Conservation (phyloP, 208 protist species). For the Porcisia hertigi region DNA sequence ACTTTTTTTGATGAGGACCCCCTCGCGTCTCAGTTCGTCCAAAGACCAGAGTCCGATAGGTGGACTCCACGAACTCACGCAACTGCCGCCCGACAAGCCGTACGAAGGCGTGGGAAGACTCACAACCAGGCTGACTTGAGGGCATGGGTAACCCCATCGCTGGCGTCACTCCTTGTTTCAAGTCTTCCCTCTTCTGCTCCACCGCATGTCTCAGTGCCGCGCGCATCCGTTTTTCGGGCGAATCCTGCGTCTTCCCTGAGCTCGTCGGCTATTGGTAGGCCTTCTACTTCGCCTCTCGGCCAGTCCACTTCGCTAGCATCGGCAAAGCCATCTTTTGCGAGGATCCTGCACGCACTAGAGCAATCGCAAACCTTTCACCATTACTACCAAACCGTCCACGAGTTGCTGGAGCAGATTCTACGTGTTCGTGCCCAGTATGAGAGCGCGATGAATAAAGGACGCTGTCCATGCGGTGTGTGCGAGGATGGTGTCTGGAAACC, state of each 20-base stretch:
- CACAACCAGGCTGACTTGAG: too few species aligned
- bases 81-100: background rate
- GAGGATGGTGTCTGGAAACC: background rate
- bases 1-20: slow-evolving; percentile 36
- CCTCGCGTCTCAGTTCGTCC: slow-evolving; percentile 2
- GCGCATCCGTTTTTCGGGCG: background rate
- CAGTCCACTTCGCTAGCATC: background rate
- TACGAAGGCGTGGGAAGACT: background rate
- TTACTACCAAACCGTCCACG: background rate
- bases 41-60: background rate
- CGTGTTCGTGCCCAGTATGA: slow-evolving; percentile 17
- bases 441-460: background rate
- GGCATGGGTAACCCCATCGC: background rate
- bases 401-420: slow-evolving; percentile 5
- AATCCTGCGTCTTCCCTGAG: background rate
- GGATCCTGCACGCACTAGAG: background rate
- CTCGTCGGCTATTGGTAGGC: background rate
- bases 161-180: background rate
- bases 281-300: background rate
- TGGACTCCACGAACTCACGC: background rate
- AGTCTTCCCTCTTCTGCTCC: background rate
- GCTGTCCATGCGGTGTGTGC: background rate
- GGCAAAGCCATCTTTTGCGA: background rate
- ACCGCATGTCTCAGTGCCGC: background rate
- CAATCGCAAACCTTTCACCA: background rate